Evolutionary conservation across 345 rosid species (phyloP).

Genomic region (Hibiscus trionum): DNA sequence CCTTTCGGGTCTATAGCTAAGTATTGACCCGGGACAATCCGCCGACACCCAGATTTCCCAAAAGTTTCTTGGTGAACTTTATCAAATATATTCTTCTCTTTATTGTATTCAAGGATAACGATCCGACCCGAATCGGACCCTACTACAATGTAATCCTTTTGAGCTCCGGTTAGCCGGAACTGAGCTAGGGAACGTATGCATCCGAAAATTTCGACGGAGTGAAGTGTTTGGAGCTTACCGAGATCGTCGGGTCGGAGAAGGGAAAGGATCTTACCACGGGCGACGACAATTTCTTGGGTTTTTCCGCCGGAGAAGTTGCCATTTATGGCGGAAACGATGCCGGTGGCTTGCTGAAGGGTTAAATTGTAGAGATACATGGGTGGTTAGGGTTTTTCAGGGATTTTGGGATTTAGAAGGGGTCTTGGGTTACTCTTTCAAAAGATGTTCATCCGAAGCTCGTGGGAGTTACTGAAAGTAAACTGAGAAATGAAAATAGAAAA

Average conservation of each 20-base stretch:
- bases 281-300: constrained; percentile 82
- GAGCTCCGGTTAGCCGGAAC: constrained; percentile 85
- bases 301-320: constrained; percentile 95
- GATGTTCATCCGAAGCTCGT: background rate
- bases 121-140: constrained; percentile 98
- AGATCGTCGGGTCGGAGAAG: constrained; percentile 88
- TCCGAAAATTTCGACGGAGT: constrained; percentile 89
- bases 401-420: background rate
- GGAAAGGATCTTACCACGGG: constrained; percentile 90
- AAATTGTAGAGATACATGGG: constrained; percentile 86
- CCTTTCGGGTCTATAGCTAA: constrained; percentile 93
- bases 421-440: constrained; percentile 6
- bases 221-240: constrained; percentile 84
- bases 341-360: constrained; percentile 90
- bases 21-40: constrained; percentile 95
- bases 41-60: constrained; percentile 90
- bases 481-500: background rate
- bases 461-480: background rate
- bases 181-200: constrained; percentile 83
- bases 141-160: constrained; percentile 81
- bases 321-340: constrained; percentile 70
- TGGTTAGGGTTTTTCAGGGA: background rate
- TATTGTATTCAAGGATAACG: constrained; percentile 81
- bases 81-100: constrained; percentile 77
- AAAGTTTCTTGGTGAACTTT: constrained; percentile 92